A percentile compares a stretch with the other conserved stretches of the same genome.
These are phyloP conservation scores for Saussurea involucrata DNA, from an alignment of 129 eudicot genomes.

Conservation along the genomic window DNA sequence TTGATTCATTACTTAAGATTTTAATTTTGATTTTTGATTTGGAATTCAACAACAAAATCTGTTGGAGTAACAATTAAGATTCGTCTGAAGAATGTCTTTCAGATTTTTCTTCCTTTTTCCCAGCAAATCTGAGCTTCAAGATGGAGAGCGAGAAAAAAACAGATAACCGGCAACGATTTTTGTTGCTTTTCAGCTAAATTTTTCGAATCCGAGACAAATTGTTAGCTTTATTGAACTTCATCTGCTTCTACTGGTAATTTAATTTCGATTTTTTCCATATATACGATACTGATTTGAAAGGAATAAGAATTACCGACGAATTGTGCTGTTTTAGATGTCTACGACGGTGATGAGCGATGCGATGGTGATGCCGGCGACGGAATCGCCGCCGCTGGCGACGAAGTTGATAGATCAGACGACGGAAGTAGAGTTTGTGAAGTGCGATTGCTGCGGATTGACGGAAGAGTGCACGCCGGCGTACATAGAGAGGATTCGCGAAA, in stretches of 20 bases:
- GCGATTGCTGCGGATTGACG: conserved; percentile 75
- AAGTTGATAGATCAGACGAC: conserved; percentile 13
- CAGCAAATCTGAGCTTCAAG: conserved; percentile 38
- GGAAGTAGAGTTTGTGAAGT: conserved; percentile 55
- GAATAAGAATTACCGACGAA: conserved; percentile 9
- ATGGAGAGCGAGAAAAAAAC: conserved; percentile 52
- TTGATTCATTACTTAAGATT: neutral
- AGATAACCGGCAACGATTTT: conserved; percentile 25
- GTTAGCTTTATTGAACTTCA: neutral
- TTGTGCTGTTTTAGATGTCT: conserved; percentile 28
- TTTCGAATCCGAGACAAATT: neutral
- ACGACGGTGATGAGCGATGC: conserved; percentile 52
- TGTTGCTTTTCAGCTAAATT: neutral
- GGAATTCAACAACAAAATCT: neutral
- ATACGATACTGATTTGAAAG: neutral
- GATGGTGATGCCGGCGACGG: conserved; percentile 41
- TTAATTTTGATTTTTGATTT: neutral
- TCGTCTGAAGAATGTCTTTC: conserved; percentile 33
- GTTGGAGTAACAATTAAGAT: neutral
- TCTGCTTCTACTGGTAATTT: conserved; percentile 27
- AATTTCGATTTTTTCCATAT: neutral
- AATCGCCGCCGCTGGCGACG: conserved; percentile 32
- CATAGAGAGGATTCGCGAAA: conserved; percentile 59
- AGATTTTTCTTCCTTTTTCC: conserved; percentile 44
- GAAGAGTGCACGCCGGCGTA: conserved; percentile 78